Conservation (phyloP, 1,284 basidiomycete species). For the Sporisorium sorghi region DNA sequence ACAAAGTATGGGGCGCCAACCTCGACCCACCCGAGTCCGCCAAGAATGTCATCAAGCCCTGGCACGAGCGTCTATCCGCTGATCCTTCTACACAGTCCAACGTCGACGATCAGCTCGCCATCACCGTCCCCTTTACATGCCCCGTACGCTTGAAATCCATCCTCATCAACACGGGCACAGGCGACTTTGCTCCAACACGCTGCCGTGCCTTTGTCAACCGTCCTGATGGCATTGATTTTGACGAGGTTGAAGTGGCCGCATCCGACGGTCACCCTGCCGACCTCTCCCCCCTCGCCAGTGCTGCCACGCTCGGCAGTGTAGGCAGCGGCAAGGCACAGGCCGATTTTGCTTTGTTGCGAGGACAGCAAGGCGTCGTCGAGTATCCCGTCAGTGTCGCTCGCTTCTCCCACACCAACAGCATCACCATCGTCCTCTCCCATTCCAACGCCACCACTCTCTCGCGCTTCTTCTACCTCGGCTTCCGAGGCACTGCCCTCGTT, state of each 20-base stretch:
- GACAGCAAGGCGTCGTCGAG: constrained; percentile 56
- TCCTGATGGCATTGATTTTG: constrained; percentile 65
- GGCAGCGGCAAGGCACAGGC: constrained; percentile 64
- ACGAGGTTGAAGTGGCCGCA: constrained; percentile 52
- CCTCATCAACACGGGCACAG: constrained; percentile 60
- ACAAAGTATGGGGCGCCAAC: constrained; percentile 64
- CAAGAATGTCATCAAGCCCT: constrained; percentile 64
- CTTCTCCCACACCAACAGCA: constrained; percentile 61
- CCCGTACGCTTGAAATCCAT: constrained; percentile 65
- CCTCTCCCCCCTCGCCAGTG: constrained; percentile 17
- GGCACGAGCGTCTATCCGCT: constrained; percentile 57
- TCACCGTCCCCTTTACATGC: constrained; percentile 65
- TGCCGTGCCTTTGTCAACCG: constrained; percentile 65
- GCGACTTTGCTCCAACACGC: constrained; percentile 63
- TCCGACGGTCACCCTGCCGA: constrained; percentile 27
- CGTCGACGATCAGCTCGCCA: constrained; percentile 67
- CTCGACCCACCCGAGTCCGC: constrained; percentile 63
- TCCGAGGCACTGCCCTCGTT: constrained; percentile 61
- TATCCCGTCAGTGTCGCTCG: constrained; percentile 65
- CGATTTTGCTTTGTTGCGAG: constrained; percentile 62
- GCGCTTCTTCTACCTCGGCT: constrained; percentile 65
- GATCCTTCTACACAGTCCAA: constrained; percentile 60
- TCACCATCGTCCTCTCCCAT: constrained; percentile 63
- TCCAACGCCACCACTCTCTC: constrained; percentile 57
- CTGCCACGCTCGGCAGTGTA: constrained; percentile 47